Evolutionary conservation across 2,329 filamentous ascomycete genomes (phyloP), one percentile per base, ranked within the genome.

Genomic region (Cladophialophora bantiana): DNA sequence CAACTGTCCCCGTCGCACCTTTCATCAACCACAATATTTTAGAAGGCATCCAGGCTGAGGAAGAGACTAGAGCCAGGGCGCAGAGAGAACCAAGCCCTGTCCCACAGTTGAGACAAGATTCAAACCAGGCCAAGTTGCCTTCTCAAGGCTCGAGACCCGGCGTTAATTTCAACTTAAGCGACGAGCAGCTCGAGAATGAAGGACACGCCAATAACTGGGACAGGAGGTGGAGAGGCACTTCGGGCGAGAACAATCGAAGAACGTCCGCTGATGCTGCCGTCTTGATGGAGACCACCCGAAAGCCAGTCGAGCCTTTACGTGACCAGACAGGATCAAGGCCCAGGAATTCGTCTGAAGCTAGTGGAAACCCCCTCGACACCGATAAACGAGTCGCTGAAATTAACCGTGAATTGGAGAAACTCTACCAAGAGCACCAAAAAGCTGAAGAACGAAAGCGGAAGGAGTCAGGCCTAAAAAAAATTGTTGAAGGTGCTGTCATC

Each of bases 1-100:
- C 94, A 1, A 85, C 92, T 66, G 83, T 86, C 2, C 92, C 91
- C 0, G 88, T 96, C 2, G 89, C 89, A 42, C 85, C 68, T 35
- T 64, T 70, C 42, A 53, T 68, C 36, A 35, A 69, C 10, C 50
- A 62, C 7, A 59, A 48, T 18, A 32, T 13, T 38, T 48, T 59
- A 31, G 42, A 52, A 45, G 40, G 26, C 4, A n/a, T n/a, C n/a
- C 26, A 42, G 7, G 13, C 1, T 10, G 48, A 58, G 35, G 31
- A 40, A 45, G n/a, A n/a, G 34, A n/a, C 6, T 13, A 15, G 35
- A 18, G 32, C 6, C 38, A 34, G 58, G 6, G 59, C 31, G 12
- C 59, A 26, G n/a, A 36, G 36, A 42, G 3, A 34, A 2, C 26
- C 36, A n/a, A 42, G 59, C 18, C 18, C 38, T 18, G 26, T 20